phyloP scores from a whole-genome alignment of 2,329 filamentous ascomycete genomes.

The Trichoderma sp. region DNA sequence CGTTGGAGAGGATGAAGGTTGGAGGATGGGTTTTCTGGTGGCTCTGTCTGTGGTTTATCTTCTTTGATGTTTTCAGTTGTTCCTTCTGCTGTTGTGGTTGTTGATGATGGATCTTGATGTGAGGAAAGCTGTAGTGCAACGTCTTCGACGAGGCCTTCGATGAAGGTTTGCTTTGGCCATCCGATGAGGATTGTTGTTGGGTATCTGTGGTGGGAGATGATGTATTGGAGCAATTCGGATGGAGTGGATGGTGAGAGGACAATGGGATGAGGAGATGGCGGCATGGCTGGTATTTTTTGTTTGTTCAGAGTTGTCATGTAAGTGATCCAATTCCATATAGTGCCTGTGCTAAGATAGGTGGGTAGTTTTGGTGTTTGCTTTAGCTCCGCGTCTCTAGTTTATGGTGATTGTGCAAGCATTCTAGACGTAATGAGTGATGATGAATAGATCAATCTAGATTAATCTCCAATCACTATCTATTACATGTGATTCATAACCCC shows the following conservation, averaged over 20 bases:
- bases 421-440: neutral
- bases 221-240: constrained; percentile 63
- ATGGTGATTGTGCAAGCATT: neutral
- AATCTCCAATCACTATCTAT: too few species aligned
- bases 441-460: neutral
- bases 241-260: constrained; percentile 56
- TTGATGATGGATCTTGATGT: neutral
- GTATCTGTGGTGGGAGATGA: constrained; percentile 57
- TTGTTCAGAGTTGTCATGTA: neutral
- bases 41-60: neutral
- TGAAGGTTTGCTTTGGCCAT: constrained; percentile 63
- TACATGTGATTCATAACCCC: neutral
- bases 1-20: constrained; percentile 50
- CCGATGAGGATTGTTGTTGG: constrained; percentile 73
- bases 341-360: neutral
- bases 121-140: constrained; percentile 35
- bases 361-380: neutral
- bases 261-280: constrained; percentile 33
- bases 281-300: neutral
- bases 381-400: neutral
- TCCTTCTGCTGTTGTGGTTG: neutral
- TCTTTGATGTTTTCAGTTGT: neutral
- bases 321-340: neutral
- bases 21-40: neutral
- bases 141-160: constrained; percentile 57